A percentile compares a stretch with the other conserved stretches of the same genome.
Conservation (phyloP, 192 early-diverging fungal genomes). For the Chytriomyces hyalinus region DNA sequence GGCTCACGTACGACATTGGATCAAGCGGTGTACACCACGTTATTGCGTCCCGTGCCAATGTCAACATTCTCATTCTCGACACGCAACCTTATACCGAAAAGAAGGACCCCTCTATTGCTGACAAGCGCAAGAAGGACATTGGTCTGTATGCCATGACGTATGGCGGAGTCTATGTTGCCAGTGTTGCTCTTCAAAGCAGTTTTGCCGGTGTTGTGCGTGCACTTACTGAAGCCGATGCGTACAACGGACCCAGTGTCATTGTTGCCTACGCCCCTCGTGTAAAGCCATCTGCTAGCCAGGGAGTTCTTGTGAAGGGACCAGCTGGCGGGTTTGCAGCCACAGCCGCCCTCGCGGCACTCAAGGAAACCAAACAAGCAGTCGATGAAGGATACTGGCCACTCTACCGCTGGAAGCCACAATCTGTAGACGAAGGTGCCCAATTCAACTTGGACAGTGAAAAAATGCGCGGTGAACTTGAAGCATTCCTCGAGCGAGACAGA, state of each 20-base stretch:
- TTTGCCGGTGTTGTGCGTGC: constrained; percentile 89
- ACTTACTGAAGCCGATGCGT: constrained; percentile 88
- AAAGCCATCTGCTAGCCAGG: background rate
- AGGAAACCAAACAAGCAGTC: constrained; percentile 88
- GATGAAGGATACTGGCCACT: constrained; percentile 92
- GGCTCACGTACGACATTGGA: constrained; percentile 86
- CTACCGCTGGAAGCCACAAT: constrained; percentile 90
- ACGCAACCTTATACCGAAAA: constrained; percentile 80
- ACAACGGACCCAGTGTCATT: constrained; percentile 85
- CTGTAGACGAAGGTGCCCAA: constrained; percentile 58
- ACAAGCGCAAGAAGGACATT: constrained; percentile 87
- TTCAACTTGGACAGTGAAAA: constrained; percentile 79
- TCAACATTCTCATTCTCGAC: constrained; percentile 92
- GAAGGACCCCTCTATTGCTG: constrained; percentile 24
- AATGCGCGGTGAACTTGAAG: constrained; percentile 76
- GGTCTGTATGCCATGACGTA: constrained; percentile 97
- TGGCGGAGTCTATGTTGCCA: constrained; percentile 87
- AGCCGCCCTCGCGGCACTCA: constrained; percentile 71
- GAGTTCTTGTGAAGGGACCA: constrained; percentile 17
- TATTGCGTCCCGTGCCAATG: constrained; percentile 77
- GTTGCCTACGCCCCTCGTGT: constrained; percentile 82
- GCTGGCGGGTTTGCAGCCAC: constrained; percentile 41
- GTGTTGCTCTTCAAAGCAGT: constrained; percentile 83
- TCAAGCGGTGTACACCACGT: constrained; percentile 90
- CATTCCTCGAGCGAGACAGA: constrained; percentile 85